These are phyloP conservation scores for Melastoma malabathricum DNA, from an alignment of 345 rosid genomes.

Conservation along the genomic window DNA sequence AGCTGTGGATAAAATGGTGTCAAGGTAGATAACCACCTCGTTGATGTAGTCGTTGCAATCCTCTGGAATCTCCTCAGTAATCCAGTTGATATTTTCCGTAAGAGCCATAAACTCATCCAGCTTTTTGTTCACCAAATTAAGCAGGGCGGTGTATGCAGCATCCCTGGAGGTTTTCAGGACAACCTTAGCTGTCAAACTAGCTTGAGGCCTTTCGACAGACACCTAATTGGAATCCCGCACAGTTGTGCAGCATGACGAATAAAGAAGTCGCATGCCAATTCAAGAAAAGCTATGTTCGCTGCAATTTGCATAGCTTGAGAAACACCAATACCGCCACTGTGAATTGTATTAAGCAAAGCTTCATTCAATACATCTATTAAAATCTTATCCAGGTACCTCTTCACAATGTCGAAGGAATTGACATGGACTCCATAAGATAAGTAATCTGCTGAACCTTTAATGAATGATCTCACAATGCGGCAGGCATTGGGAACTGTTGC, in stretches of 20 bases:
- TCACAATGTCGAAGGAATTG: constrained; percentile 37
- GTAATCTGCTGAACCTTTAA: constrained; percentile 86
- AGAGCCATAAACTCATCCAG: constrained; percentile 69
- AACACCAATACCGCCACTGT: constrained; percentile 35
- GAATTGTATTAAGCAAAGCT: constrained; percentile 42
- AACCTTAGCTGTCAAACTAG: constrained; percentile 59
- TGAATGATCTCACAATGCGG: constrained; percentile 76
- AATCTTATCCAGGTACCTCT: constrained; percentile 74
- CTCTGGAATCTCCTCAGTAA: constrained; percentile 51
- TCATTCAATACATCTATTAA: constrained; percentile 82
- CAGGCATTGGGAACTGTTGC: constrained; percentile 90
- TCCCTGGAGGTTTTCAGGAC: constrained; percentile 80
- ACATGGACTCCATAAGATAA: constrained; percentile 57
- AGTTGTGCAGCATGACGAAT: constrained; percentile 71
- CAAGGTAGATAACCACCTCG: constrained; percentile 61
- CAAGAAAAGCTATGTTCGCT: constrained; percentile 75
- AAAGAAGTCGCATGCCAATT: constrained; percentile 74
- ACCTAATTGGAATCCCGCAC: constrained; percentile 77
- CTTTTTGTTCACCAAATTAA: constrained; percentile 51
- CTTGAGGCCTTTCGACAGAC: constrained; percentile 58
- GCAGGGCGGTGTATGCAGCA: constrained; percentile 57
- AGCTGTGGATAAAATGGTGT: constrained; percentile 59
- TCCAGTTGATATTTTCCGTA: constrained; percentile 66
- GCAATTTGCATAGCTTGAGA: constrained; percentile 96
- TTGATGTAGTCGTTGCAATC: constrained; percentile 47